A percentile compares a stretch with the other conserved stretches of the same genome.
These are phyloP conservation scores for Linnemannia schmuckeri DNA, from an alignment of 192 early-diverging fungal species.

Conservation along the genomic window DNA sequence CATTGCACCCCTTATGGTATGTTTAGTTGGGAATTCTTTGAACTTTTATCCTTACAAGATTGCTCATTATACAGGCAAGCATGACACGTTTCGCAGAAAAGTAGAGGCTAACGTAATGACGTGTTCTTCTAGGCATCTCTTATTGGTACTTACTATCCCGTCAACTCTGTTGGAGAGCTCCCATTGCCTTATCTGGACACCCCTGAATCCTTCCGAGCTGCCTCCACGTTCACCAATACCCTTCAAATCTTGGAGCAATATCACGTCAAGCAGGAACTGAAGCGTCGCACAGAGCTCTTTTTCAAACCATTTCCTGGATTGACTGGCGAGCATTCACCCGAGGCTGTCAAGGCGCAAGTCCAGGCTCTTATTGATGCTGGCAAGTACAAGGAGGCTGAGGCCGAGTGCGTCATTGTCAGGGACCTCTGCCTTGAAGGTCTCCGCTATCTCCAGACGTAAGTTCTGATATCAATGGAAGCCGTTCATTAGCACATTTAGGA, in stretches of 20 bases:
- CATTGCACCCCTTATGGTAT: constrained; percentile 95
- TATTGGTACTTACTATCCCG: constrained; percentile 88
- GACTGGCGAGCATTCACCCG: constrained; percentile 66
- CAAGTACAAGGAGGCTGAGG: constrained; percentile 77
- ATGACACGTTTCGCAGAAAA: not conserved
- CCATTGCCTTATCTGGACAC: constrained; percentile 85
- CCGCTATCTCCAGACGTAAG: constrained; percentile 90
- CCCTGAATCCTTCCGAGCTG: constrained; percentile 79
- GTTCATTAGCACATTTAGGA: not conserved
- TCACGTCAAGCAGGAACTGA: constrained; percentile 86
- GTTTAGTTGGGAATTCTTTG: not conserved
- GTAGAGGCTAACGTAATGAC: not conserved
- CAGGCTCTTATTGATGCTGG: constrained; percentile 69
- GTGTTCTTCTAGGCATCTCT: constrained; percentile 75
- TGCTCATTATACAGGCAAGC: not conserved
- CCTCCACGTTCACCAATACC: constrained; percentile 85
- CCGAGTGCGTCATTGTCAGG: constrained; percentile 72
- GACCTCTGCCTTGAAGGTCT: constrained; percentile 83
- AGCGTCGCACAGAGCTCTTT: constrained; percentile 80
- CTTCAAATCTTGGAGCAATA: constrained; percentile 89
- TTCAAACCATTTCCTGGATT: constrained; percentile 85
- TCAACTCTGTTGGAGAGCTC: constrained; percentile 94
- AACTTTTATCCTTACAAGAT: not conserved
- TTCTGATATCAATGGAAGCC: not conserved
- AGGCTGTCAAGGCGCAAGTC: constrained; percentile 68